Base-by-base conservation (phyloP, 2,329 filamentous ascomycete species). In the Aspergillus tanneri region DNA sequence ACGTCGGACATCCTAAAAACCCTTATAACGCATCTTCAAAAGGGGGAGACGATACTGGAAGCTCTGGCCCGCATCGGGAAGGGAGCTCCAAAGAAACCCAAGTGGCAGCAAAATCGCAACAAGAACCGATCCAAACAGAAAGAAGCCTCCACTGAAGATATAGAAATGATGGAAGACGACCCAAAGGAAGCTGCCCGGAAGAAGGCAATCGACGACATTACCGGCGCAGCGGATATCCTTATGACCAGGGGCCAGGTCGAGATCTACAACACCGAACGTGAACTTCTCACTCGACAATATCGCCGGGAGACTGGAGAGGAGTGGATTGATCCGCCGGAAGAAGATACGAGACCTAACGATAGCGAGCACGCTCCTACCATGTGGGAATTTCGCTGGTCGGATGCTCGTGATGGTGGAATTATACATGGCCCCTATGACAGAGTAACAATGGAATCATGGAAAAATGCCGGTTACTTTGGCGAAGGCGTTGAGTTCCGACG, bases 351-450 rank as follows among this genome's bases (percentile, higher is more conserved):
- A 8, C 53, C 63, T 32, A 63, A 61, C 32, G 61, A 66, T 37
- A 59, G 63, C 38, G 63, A 69, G 19, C 40, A 72, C 60, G 51
- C 34, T 21, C 50, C 60, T 2, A 71, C 72, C 27, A 80, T 82
- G 77, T 99, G 92, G 91, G 88, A 97, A 69, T 99, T 90, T 67
- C 81, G 89, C 49, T 99, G 93, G 93, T 85, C 84, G 30, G 90
- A 96, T 66, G 89, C 88, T 14, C 80, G 90, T 32, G 92, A 96
- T 63, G 87, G 83, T 22, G 88, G 82, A 9, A 80, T 82, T 39
- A 80, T 81, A 49, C 90, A 99, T 68, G 93, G 93, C 0, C 92
- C 93, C 0, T 99, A 90, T 67, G 90, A 96, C 64, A 82, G 80
- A 6, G 68, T 78, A 4, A 92, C 86, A 28, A 97, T 99, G 93